These are phyloP conservation scores for Diaporthe ampelina DNA, from an alignment of 2,329 filamentous ascomycete species.

Conservation along the genomic window DNA sequence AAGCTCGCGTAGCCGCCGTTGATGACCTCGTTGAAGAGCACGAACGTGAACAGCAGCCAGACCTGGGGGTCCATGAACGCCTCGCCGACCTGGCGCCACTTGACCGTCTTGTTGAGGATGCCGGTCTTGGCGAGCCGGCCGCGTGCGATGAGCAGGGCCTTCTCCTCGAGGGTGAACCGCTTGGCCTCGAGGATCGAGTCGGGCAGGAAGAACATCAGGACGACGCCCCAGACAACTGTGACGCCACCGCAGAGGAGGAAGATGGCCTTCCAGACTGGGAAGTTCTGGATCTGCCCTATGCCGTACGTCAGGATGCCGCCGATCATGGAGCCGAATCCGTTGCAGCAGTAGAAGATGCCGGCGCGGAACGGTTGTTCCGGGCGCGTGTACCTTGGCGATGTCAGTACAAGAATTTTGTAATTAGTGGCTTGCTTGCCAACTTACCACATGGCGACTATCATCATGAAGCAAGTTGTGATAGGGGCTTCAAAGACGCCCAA, in stretches of 20 bases:
- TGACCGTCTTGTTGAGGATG: conserved; percentile 62
- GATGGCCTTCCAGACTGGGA: conserved; percentile 60
- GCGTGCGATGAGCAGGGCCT: conserved; percentile 56
- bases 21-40: conserved; percentile 66
- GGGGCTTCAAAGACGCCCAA: conserved; percentile 62
- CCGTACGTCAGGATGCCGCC: conserved; percentile 54
- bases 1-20: conserved; percentile 69
- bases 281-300: conserved; percentile 56
- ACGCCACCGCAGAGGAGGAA: conserved; percentile 60
- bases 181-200: conserved; percentile 58
- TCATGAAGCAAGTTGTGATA: conserved; percentile 64
- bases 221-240: conserved; percentile 57
- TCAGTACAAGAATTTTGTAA: background rate
- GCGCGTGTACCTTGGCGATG: conserved; percentile 54
- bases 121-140: conserved; percentile 56
- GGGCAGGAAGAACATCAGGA: conserved; percentile 58
- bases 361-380: conserved; percentile 62
- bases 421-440: accelerated
- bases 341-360: conserved; percentile 58
- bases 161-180: conserved; percentile 58
- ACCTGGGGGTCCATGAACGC: conserved; percentile 60
- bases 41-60: conserved; percentile 60
- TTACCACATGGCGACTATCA: conserved; percentile 64
- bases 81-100: conserved; percentile 62
- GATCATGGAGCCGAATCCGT: conserved; percentile 55